Conservation (phyloP, 352 stramenopile species). For the Phytopythium montanum region DNA sequence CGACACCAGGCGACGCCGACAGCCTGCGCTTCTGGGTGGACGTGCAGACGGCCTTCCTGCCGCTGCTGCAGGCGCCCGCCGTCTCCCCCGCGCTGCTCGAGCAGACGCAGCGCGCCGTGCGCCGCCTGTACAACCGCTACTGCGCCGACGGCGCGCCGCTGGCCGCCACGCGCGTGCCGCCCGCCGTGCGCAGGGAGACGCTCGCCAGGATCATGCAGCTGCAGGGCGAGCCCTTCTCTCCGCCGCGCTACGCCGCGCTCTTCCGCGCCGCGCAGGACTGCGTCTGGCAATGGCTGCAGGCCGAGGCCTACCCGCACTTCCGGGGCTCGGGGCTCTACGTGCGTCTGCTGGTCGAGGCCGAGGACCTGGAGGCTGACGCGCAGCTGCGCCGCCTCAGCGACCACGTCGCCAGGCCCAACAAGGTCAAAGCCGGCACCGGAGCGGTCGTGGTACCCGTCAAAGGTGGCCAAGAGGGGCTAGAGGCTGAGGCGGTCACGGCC, state of each 20-base stretch:
- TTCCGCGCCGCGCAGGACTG: slow-evolving; percentile 71
- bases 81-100: slow-evolving; percentile 76
- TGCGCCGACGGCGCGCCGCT: slow-evolving; percentile 31
- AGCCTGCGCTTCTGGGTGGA: slow-evolving; percentile 76
- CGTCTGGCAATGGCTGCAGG: slow-evolving; percentile 69
- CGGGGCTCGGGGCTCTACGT: slow-evolving; percentile 61
- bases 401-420: slow-evolving; percentile 33
- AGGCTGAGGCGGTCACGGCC: no score
- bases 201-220: slow-evolving; percentile 66
- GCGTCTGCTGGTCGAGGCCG: slow-evolving; percentile 60
- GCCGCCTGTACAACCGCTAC: slow-evolving; percentile 63
- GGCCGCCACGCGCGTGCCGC: slow-evolving; percentile 35
- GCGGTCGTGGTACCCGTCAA: background rate
- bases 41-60: slow-evolving; percentile 67
- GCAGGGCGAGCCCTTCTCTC: slow-evolving; percentile 73
- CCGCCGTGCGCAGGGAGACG: slow-evolving; percentile 50
- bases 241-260: slow-evolving; percentile 57
- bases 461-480: background rate
- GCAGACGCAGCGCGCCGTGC: slow-evolving; percentile 60
- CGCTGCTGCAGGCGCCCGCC: slow-evolving; percentile 52
- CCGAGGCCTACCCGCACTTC: slow-evolving; percentile 58
- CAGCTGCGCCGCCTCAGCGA: slow-evolving; percentile 63
- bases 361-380: slow-evolving; percentile 60
- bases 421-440: background rate
- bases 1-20: slow-evolving; percentile 24